Evolutionary conservation across 192 early-diverging fungal species (phyloP).

Genomic region (Umbelopsis vinacea): DNA sequence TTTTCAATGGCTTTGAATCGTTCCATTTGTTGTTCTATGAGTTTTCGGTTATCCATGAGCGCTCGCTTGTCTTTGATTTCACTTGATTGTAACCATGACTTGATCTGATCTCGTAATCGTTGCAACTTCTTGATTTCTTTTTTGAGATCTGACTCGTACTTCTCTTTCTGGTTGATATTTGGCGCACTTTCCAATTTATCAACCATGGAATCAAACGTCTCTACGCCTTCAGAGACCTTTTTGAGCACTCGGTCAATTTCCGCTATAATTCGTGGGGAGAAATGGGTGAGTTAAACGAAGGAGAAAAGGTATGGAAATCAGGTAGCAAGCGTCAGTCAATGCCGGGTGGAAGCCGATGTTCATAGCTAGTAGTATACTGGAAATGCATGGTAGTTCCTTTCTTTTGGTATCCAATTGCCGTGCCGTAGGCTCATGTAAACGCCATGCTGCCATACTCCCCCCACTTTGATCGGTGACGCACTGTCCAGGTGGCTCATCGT

Average conservation of each 20-base stretch:
- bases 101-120: conserved; percentile 95
- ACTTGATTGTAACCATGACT: conserved; percentile 91
- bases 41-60: conserved; percentile 87
- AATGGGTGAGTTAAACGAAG: conserved; percentile 6
- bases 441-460: too few relatives aligned
- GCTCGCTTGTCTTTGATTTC: conserved; percentile 98
- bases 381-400: too few relatives aligned
- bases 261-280: conserved; percentile 50
- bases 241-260: conserved; percentile 97
- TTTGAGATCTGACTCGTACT: conserved; percentile 94
- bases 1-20: conserved; percentile 97
- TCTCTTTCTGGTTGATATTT: conserved; percentile 93
- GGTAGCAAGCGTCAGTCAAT: background rate
- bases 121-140: conserved; percentile 99
- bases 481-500: background rate
- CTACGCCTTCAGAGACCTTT: conserved; percentile 94
- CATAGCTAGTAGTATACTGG: background rate
- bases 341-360: background rate
- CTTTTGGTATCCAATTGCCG: too few relatives aligned
- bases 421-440: too few relatives aligned
- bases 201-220: conserved; percentile 89
- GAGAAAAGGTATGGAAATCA: background rate
- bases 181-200: conserved; percentile 85
- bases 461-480: background rate
- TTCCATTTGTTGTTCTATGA: conserved; percentile 99